Conservation (phyloP, 2,329 filamentous ascomycete species). For the Xylaria sp. region DNA sequence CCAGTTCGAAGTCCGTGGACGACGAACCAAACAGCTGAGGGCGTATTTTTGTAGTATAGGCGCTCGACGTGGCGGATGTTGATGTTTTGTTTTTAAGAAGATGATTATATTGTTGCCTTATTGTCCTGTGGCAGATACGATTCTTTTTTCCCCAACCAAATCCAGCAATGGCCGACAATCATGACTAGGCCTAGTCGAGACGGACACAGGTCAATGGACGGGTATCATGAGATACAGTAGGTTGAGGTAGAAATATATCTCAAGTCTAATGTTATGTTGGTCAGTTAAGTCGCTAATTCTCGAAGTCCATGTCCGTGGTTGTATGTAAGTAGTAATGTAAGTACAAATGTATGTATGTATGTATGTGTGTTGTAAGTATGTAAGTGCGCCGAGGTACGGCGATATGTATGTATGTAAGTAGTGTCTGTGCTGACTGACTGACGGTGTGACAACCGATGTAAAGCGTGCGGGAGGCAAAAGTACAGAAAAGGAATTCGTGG, state of each 20-base stretch:
- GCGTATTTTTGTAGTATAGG: constrained; percentile 24
- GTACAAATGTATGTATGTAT: too few relatives aligned
- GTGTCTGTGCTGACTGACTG: neutral
- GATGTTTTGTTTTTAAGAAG: neutral
- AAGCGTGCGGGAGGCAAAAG: constrained; percentile 4
- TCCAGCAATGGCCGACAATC: constrained; percentile 26
- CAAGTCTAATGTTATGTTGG: constrained; percentile 11
- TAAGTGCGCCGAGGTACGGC: constrained; percentile 3
- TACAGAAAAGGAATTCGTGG: constrained; percentile 12
- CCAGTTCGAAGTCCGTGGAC: constrained; percentile 47
- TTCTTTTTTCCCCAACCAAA: constrained; percentile 26
- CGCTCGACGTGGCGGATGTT: constrained; percentile 18
- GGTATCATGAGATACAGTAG: constrained; percentile 11
- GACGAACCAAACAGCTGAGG: constrained; percentile 41
- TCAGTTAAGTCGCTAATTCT: constrained; percentile 12
- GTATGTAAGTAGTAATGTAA: neutral
- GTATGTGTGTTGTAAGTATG: neutral
- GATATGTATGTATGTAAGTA: too few relatives aligned
- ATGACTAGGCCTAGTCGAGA: constrained; percentile 30
- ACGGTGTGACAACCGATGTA: constrained; percentile 4
- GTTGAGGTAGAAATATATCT: constrained; percentile 4
- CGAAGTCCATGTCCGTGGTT: neutral
- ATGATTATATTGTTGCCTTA: constrained; percentile 19
- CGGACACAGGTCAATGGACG: neutral
- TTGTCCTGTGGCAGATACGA: constrained; percentile 26